Conservation (phyloP, 2,329 filamentous ascomycete species). For the Chaetothyriales sp. region DNA sequence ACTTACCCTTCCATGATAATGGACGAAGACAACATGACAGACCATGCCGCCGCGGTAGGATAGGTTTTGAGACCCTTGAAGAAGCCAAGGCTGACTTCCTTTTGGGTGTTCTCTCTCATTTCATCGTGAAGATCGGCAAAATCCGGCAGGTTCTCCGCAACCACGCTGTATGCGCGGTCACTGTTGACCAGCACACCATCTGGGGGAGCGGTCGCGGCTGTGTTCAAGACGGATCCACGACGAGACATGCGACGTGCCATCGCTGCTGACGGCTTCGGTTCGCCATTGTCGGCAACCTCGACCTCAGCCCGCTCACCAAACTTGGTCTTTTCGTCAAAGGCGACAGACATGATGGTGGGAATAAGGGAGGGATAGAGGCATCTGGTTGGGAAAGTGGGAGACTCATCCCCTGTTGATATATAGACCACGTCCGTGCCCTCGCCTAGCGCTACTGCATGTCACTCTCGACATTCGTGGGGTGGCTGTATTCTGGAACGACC, state of each 20-base stretch:
- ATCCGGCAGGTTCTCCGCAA: not conserved
- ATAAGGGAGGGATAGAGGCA: not conserved
- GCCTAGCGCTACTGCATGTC: not conserved
- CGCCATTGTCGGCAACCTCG: not conserved
- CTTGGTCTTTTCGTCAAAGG: not conserved
- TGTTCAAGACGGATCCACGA: conserved; percentile 1
- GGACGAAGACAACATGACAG: conserved; percentile 67
- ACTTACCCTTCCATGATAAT: conserved; percentile 67
- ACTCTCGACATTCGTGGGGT: not conserved
- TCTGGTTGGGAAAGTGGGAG: not conserved
- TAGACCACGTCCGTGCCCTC: not conserved
- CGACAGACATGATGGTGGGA: not conserved
- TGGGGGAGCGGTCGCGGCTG: not conserved
- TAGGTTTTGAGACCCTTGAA: conserved; percentile 65
- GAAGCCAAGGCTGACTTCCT: conserved; percentile 51
- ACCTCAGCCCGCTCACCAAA: not conserved
- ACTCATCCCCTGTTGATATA: not conserved
- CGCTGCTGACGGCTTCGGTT: not conserved
- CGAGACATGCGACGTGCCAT: not conserved
- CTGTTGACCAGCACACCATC: conserved; percentile 1
- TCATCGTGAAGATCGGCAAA: conserved; percentile 37
- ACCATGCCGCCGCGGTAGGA: conserved; percentile 74
- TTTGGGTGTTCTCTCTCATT: conserved; percentile 21
- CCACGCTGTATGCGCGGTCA: not conserved
- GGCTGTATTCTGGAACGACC: no score